Base-by-base conservation (phyloP, 2,329 filamentous ascomycete species). In the Orbilia brochopaga region DNA sequence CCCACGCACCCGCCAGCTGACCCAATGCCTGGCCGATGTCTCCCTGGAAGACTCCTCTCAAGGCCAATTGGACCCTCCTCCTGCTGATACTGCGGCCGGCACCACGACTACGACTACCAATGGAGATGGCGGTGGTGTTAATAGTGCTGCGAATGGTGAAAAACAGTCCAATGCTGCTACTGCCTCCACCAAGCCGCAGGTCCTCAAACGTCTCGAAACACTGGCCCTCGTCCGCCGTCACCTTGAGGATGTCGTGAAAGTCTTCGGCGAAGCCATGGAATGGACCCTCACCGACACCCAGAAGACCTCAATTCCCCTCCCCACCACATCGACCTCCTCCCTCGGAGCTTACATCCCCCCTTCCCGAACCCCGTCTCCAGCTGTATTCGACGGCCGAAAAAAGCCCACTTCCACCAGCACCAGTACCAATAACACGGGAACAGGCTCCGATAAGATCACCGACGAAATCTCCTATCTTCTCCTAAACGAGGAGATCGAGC, bases 241-340 rank as follows among this genome's bases (percentile, higher is more conserved):
- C n/a, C 84, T 99, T 15, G 92, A 97, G 74, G 85, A 87, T 1
- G 92, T 97, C 23, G 92, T 97, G 77, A 90, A 90, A 79, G 89
- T 88, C 0, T 99, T 99, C 79, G 93, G 92, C 44, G 89, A 95
- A 76, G 93, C 94, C 32, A 96, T 97, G 90, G 89, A 95, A 76
- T 97, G 96, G 84, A 89, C 91, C 30, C 69, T 77, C 13, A 73
- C 48, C 53, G 72, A 30, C 35, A 54, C 32, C 52, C 74, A 56
- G 61, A 74, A 54, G 67, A 70, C 48, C 5, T 56, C 59, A 15
- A 70, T 70, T 21, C 30, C 66, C 42, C 24, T 72, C 17, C 46
- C 63, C 10, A 67, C 63, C 8, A 60, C 55, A 11, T 42, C 60
- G 30, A 62, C 54, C 23, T 59, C 66, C 5, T 70, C 74, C 8